These are phyloP conservation scores for Glycine latifolia DNA, from an alignment of 306 rosid species.

Conservation along the genomic window DNA sequence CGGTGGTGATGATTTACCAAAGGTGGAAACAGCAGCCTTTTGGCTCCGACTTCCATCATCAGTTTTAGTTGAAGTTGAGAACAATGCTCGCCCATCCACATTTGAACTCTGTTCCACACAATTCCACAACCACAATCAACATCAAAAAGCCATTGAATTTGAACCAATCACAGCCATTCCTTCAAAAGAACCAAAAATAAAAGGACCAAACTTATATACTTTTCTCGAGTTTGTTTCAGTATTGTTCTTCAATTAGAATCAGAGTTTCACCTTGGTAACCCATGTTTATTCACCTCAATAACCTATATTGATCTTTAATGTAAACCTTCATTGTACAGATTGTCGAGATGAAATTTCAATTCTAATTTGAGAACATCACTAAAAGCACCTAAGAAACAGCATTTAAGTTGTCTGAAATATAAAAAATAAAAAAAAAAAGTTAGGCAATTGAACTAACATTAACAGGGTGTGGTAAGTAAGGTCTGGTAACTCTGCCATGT, in stretches of 20 bases:
- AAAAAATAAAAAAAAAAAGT: background rate
- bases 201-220: background rate
- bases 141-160: slow-evolving; percentile 42
- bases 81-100: slow-evolving; percentile 52
- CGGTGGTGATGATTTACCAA: slow-evolving; percentile 32
- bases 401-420: background rate
- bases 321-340: background rate
- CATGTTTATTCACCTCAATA: background rate
- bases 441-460: slow-evolving; percentile 48
- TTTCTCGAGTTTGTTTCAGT: background rate
- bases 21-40: slow-evolving; percentile 39
- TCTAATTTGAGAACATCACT: background rate
- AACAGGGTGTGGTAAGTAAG: slow-evolving; percentile 48
- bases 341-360: background rate
- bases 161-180: background rate
- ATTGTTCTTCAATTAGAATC: background rate
- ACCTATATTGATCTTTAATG: background rate
- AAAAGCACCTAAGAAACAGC: background rate
- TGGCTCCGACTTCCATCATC: slow-evolving; percentile 49
- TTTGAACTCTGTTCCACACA: slow-evolving; percentile 50
- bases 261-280: background rate
- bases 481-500: slow-evolving; percentile 44
- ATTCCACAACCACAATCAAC: slow-evolving; percentile 14
- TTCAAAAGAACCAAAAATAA: background rate
- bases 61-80: slow-evolving; percentile 53